A percentile compares a stretch with the other conserved stretches of the same genome.
phyloP scores from a whole-genome alignment of 805 yeast species.

The Monosporozyma aerobia region DNA sequence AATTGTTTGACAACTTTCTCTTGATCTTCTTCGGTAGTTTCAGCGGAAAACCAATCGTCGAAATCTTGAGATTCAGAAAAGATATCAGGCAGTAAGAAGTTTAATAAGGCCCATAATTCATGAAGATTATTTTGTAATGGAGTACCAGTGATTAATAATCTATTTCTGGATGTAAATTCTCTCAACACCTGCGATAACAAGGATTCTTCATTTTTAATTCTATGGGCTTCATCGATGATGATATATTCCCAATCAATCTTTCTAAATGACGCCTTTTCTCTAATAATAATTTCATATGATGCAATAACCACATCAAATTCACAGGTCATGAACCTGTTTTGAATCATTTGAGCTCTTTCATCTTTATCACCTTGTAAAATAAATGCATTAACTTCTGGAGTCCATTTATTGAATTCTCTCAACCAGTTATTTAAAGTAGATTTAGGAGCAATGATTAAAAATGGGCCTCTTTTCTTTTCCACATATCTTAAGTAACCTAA shows the following conservation, averaged over 20 bases:
- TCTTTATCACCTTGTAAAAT: conserved; percentile 70
- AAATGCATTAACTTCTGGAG: conserved; percentile 65
- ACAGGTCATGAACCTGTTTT: conserved; percentile 42
- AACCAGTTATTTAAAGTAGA: conserved; percentile 77
- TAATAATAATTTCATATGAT: conserved; percentile 69
- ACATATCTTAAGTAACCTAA: conserved; percentile 62
- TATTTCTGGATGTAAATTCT: conserved; percentile 58
- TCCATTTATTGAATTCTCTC: conserved; percentile 69
- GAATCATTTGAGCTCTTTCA: conserved; percentile 47
- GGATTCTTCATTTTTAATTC: conserved; percentile 71
- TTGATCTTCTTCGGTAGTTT: conserved; percentile 34
- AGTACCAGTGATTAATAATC: conserved; percentile 72
- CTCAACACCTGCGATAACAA: conserved; percentile 65
- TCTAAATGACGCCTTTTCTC: conserved; percentile 56
- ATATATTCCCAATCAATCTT: conserved; percentile 72
- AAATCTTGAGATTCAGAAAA: conserved; percentile 65
- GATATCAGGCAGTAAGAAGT: conserved; percentile 69
- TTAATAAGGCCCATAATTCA: conserved; percentile 73
- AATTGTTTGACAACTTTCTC: conserved; percentile 55
- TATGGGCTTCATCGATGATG: conserved; percentile 71
- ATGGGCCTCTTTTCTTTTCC: conserved; percentile 58
- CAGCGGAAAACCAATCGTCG: conserved; percentile 61
- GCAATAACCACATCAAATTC: conserved; percentile 66
- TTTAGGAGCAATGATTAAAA: conserved; percentile 68
- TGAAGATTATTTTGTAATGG: conserved; percentile 73